Evolutionary conservation across 345 rosid species (phyloP).

Genomic region (Pistacia atlantica): DNA sequence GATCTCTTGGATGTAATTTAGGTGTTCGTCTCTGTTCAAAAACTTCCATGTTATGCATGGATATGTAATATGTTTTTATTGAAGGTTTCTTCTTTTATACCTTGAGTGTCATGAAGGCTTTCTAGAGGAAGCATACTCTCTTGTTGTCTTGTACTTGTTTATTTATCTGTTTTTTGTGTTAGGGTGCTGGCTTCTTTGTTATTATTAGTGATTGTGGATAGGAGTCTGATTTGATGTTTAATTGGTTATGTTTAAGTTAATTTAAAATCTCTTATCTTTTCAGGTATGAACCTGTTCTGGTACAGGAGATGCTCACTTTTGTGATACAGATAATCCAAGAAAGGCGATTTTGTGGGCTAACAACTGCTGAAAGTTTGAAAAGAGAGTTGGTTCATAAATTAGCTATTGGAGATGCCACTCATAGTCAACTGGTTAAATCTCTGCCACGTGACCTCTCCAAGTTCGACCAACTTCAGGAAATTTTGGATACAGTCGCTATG

Average conservation of each 20-base stretch:
- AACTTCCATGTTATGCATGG: neutral
- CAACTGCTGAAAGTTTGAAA: constrained; percentile 72
- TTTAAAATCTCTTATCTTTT: constrained; percentile 23
- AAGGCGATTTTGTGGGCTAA: constrained; percentile 83
- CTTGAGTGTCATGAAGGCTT: neutral
- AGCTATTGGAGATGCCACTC: constrained; percentile 92
- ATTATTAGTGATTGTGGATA: neutral
- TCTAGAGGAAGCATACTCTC: neutral
- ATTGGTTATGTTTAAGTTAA: neutral
- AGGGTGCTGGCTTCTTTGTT: constrained; percentile 4
- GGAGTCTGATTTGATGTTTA: constrained; percentile 6
- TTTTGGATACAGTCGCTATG: constrained; percentile 69
- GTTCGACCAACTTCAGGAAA: constrained; percentile 71
- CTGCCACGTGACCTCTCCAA: constrained; percentile 87
- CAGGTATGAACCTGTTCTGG: constrained; percentile 88
- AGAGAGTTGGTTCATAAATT: constrained; percentile 86
- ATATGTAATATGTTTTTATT: neutral
- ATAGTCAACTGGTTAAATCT: constrained; percentile 81
- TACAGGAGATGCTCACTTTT: constrained; percentile 87
- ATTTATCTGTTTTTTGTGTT: neutral
- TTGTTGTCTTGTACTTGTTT: neutral
- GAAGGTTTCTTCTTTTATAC: no score
- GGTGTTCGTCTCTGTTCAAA: neutral
- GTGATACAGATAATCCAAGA: constrained; percentile 87
- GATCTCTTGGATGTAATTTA: neutral